These are phyloP conservation scores for Dioscorea dumetorum DNA, from an alignment of 106 monocot species.

Conservation along the genomic window DNA sequence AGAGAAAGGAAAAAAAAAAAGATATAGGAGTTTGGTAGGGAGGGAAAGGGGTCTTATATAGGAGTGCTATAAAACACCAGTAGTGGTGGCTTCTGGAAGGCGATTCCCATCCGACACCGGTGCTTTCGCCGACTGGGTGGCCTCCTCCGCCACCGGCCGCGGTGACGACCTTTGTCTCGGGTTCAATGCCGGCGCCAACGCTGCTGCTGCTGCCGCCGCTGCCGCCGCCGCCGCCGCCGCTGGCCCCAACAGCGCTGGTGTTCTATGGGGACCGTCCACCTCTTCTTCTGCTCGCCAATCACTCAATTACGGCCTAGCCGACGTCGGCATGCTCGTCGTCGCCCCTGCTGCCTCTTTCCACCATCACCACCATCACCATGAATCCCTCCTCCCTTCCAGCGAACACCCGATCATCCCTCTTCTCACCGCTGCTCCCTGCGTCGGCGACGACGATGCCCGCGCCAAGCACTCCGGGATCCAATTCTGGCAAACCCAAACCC, in stretches of 20 bases:
- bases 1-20: neutral
- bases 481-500: conserved; percentile 34
- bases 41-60: neutral
- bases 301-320: conserved; percentile 45
- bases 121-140: conserved; percentile 84
- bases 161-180: conserved; percentile 69
- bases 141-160: conserved; percentile 53
- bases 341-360: conserved; percentile 40
- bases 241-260: neutral
- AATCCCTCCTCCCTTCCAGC: conserved; percentile 10
- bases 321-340: conserved; percentile 55
- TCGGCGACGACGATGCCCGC: conserved; percentile 8
- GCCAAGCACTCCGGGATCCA: conserved; percentile 14
- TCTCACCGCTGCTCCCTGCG: conserved; percentile 34
- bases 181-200: conserved; percentile 36
- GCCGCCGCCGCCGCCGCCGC: too few relatives aligned
- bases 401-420: conserved; percentile 51
- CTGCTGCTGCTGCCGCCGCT: too few relatives aligned
- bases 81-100: conserved; percentile 63
- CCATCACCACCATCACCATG: conserved; percentile 19
- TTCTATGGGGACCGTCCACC: neutral
- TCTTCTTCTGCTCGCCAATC: conserved; percentile 7
- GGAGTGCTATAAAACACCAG: neutral
- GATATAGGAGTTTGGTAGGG: neutral
- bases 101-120: conserved; percentile 72